Percentiles rank a stretch among this genome's conserved stretches.
Evolutionary conservation across 805 yeast species (phyloP).

Genomic region (Candida qinlingensis): DNA sequence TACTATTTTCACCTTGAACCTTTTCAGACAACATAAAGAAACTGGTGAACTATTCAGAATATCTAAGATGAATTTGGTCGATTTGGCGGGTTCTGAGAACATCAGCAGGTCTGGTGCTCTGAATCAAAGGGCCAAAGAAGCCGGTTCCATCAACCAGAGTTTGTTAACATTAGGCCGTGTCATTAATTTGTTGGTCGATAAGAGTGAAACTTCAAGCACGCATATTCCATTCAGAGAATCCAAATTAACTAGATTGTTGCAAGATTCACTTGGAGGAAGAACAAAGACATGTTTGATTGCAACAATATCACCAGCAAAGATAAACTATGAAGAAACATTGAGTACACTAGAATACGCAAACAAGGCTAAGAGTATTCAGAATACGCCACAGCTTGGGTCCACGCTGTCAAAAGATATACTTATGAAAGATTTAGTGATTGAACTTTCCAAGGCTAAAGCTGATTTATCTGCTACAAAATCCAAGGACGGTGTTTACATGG

Average conservation of each 20-base stretch:
- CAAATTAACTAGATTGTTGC: constrained; percentile 66
- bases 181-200: constrained; percentile 66
- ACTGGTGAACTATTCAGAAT: constrained; percentile 42
- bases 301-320: constrained; percentile 77
- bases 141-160: constrained; percentile 89
- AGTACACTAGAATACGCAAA: constrained; percentile 86
- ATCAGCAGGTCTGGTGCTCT: constrained; percentile 83
- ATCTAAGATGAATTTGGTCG: constrained; percentile 83
- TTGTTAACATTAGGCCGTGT: constrained; percentile 84
- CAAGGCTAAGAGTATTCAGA: constrained; percentile 76
- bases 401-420: constrained; percentile 46
- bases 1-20: constrained; percentile 62
- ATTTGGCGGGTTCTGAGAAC: constrained; percentile 93
- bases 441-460: constrained; percentile 41
- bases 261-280: constrained; percentile 81
- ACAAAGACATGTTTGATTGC: constrained; percentile 86
- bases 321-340: constrained; percentile 73
- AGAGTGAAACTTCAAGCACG: constrained; percentile 31
- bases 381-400: constrained; percentile 61
- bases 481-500: constrained; percentile 63
- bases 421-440: constrained; percentile 45
- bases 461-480: constrained; percentile 59
- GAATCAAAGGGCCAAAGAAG: constrained; percentile 83
- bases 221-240: constrained; percentile 88
- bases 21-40: constrained; percentile 42